Conservation (phyloP, 306 rosid genomes). For the Cicer chorassanicum region DNA sequence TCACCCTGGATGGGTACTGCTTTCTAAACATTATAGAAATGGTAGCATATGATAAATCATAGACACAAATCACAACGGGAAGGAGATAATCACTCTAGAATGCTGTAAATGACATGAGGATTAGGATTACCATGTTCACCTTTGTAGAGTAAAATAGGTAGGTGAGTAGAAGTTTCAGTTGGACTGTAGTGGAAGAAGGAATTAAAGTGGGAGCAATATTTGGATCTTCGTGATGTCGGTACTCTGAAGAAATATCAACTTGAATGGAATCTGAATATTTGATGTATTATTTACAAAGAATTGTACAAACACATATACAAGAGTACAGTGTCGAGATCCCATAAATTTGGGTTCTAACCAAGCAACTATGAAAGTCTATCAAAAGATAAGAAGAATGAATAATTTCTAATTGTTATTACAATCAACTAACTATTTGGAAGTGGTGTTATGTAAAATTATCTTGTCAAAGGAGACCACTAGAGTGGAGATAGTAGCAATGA, state of each 20-base stretch:
- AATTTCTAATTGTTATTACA: conserved; percentile 2
- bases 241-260: neutral
- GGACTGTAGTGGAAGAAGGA: neutral
- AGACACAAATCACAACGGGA: neutral
- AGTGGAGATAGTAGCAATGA: conserved; percentile 8
- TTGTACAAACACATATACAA: neutral
- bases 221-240: neutral
- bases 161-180: neutral
- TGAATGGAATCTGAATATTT: neutral
- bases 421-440: conserved; percentile 22
- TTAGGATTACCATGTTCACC: neutral
- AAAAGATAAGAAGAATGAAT: neutral
- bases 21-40: neutral
- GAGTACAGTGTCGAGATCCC: neutral
- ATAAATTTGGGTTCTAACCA: neutral
- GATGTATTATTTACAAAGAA: neutral
- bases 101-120: neutral
- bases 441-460: conserved; percentile 16
- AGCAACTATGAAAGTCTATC: neutral
- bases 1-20: neutral
- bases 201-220: neutral
- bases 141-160: neutral
- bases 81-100: neutral
- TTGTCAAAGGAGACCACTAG: neutral
- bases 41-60: neutral